Conservation (phyloP, 345 rosid species). For the Citrus mangshanensis region DNA sequence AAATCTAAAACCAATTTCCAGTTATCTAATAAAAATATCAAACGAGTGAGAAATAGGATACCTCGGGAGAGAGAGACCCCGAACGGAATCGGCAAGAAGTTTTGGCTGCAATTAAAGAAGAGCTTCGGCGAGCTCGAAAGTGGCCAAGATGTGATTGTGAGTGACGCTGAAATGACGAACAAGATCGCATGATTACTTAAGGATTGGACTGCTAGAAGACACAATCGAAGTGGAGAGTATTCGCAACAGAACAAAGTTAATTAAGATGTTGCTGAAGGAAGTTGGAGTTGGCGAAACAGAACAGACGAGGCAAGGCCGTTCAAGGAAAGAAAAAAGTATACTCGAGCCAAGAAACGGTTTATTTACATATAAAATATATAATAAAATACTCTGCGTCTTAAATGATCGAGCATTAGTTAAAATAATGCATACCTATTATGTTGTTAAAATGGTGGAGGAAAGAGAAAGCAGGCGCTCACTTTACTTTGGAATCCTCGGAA, state of each 20-base stretch:
- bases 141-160: neutral
- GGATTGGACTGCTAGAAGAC: neutral
- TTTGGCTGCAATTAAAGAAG: neutral
- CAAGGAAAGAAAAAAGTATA: neutral
- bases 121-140: neutral
- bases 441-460: neutral
- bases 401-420: no score
- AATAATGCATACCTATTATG: no score
- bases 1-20: no score
- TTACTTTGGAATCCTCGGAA: slow-evolving; percentile 9
- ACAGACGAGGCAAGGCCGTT: neutral
- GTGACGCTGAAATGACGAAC: neutral
- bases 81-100: neutral
- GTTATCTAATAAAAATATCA: neutral
- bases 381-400: no score
- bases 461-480: neutral
- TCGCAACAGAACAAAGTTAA: neutral
- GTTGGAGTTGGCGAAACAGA: neutral
- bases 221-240: neutral
- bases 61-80: slow-evolving; percentile 8
- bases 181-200: slow-evolving; percentile 35
- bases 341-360: neutral
- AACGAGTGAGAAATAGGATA: neutral
- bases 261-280: neutral
- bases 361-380: neutral